A percentile compares a stretch with the other conserved stretches of the same genome.
Conservation (phyloP, 495 filamentous ascomycete species). For the Penicillium taxi region DNA sequence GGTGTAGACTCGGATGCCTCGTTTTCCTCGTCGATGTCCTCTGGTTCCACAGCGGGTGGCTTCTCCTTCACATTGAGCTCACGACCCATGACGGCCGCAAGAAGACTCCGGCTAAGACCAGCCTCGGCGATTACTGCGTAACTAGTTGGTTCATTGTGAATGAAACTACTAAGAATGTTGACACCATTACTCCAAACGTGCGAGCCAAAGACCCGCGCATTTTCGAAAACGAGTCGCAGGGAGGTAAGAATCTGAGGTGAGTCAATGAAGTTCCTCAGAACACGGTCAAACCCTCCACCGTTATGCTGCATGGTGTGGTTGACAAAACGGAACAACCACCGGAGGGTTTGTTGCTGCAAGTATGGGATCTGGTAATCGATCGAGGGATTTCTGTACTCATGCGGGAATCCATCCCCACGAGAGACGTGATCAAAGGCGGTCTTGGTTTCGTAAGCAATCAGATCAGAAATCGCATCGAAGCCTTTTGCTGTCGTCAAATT, state of each 20-base stretch:
- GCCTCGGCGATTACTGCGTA: slow-evolving; percentile 93
- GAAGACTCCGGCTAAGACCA: slow-evolving; percentile 73
- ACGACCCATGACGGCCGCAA: slow-evolving; percentile 66
- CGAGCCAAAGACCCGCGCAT: slow-evolving; percentile 71
- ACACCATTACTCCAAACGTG: slow-evolving; percentile 90
- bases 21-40: slow-evolving; percentile 16
- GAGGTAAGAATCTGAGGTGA: slow-evolving; percentile 73
- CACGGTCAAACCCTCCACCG: slow-evolving; percentile 76
- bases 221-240: slow-evolving; percentile 72
- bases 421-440: slow-evolving; percentile 56
- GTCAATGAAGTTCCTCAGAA: slow-evolving; percentile 89
- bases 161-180: slow-evolving; percentile 87
- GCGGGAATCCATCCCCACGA: slow-evolving; percentile 63
- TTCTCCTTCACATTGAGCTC: slow-evolving; percentile 28
- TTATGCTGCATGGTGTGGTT: slow-evolving; percentile 88
- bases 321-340: slow-evolving; percentile 91
- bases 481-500: slow-evolving; percentile 70
- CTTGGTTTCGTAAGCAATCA: slow-evolving; percentile 73
- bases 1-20: slow-evolving; percentile 12
- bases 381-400: slow-evolving; percentile 67
- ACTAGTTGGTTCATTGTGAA: slow-evolving; percentile 98
- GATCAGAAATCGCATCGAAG: slow-evolving; percentile 75
- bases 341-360: slow-evolving; percentile 83
- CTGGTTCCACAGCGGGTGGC: slow-evolving; percentile 20
- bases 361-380: slow-evolving; percentile 91